phyloP scores from a whole-genome alignment of 2,329 filamentous ascomycete genomes.

The Xylaria sp. region DNA sequence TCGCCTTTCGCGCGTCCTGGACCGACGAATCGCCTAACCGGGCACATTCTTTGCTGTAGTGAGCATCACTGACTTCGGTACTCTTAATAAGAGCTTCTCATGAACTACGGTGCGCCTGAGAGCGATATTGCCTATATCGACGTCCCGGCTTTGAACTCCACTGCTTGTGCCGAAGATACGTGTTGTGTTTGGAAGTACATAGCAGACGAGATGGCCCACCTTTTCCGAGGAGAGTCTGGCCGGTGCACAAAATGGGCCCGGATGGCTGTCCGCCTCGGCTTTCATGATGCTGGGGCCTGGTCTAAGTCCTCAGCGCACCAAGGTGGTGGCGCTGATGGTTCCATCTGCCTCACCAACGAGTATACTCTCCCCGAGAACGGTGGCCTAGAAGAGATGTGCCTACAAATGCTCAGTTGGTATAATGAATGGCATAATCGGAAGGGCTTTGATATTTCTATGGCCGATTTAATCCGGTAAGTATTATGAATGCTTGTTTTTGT shows the following conservation, averaged over 20 bases:
- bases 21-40: too few relatives aligned
- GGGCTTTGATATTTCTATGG: constrained; percentile 51
- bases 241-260: constrained; percentile 52
- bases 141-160: constrained; percentile 32
- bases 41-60: too few relatives aligned
- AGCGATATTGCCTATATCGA: constrained; percentile 31
- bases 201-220: constrained; percentile 45
- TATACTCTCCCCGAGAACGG: constrained; percentile 49
- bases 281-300: constrained; percentile 55
- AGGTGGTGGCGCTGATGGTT: constrained; percentile 55
- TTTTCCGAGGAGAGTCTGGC: constrained; percentile 46
- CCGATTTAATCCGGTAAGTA: constrained; percentile 54
- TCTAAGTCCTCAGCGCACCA: constrained; percentile 41
- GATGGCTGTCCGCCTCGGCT: constrained; percentile 52
- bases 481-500: too few relatives aligned
- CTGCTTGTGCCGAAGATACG: constrained; percentile 45
- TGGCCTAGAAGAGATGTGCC: constrained; percentile 53
- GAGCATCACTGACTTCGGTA: too few relatives aligned
- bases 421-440: constrained; percentile 37
- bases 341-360: constrained; percentile 50
- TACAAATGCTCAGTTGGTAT: constrained; percentile 47
- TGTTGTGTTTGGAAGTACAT: constrained; percentile 55
- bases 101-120: constrained; percentile 35
- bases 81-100: constrained; percentile 47
- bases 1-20: too few relatives aligned